Conservation (phyloP, 495 filamentous ascomycete species). For the Podospora didyma region DNA sequence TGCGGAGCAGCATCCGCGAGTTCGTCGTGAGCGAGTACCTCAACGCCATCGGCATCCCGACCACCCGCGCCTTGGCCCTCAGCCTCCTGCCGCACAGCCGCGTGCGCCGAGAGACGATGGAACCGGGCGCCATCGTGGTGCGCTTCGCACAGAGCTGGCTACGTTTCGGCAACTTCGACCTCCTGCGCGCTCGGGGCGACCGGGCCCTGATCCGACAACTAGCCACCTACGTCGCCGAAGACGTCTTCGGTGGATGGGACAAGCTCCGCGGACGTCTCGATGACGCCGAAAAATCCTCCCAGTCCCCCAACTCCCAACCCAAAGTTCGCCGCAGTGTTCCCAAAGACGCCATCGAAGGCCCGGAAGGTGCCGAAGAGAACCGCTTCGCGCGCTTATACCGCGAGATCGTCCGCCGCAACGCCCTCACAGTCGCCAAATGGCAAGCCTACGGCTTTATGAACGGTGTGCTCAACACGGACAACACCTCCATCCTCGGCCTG, state of each 20-base stretch:
- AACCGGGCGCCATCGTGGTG: slow-evolving; percentile 89
- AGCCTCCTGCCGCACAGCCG: slow-evolving; percentile 67
- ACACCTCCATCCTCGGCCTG: slow-evolving; percentile 84
- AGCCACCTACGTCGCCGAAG: slow-evolving; percentile 76
- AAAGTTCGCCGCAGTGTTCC: slow-evolving; percentile 41
- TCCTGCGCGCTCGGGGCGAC: slow-evolving; percentile 77
- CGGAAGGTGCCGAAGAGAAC: slow-evolving; percentile 67
- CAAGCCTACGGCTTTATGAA: slow-evolving; percentile 98
- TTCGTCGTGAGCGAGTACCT: slow-evolving; percentile 86
- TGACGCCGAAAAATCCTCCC: slow-evolving; percentile 36
- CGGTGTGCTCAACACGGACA: slow-evolving; percentile 91
- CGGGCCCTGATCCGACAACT: slow-evolving; percentile 65
- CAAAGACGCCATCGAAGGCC: slow-evolving; percentile 57
- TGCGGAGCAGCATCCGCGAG: slow-evolving; percentile 87
- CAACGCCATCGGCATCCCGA: slow-evolving; percentile 78
- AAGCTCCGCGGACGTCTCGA: slow-evolving; percentile 59
- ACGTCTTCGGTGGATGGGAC: slow-evolving; percentile 83
- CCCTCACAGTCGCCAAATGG: slow-evolving; percentile 86
- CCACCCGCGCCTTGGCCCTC: slow-evolving; percentile 79
- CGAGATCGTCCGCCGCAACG: slow-evolving; percentile 82
- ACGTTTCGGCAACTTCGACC: slow-evolving; percentile 89
- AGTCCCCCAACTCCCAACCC: slow-evolving; percentile 36
- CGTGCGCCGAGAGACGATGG: slow-evolving; percentile 75
- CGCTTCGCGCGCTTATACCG: slow-evolving; percentile 83
- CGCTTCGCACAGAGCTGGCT: slow-evolving; percentile 92